These are phyloP conservation scores for Plasmopara muralis DNA, from an alignment of 352 stramenopile species.

Conservation along the genomic window DNA sequence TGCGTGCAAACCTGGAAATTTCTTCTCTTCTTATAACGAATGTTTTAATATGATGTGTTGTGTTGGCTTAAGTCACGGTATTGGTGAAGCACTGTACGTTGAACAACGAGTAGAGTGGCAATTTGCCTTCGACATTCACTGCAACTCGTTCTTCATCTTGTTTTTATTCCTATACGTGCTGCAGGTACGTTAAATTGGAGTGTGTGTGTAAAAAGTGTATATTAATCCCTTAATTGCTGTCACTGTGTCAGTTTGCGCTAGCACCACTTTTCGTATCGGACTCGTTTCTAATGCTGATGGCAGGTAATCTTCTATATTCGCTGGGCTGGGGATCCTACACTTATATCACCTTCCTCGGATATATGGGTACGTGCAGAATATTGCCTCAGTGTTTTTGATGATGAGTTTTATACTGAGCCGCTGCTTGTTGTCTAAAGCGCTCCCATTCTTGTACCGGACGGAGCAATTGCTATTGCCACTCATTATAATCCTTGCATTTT, in stretches of 20 bases:
- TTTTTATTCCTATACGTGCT: constrained; percentile 95
- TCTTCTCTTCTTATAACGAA: constrained; percentile 1
- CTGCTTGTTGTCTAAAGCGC: constrained; percentile 28
- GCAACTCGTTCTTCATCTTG: constrained; percentile 97
- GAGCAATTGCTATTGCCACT: constrained; percentile 87
- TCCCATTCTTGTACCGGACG: constrained; percentile 87
- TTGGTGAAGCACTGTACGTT: constrained; percentile 83
- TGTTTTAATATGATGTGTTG: background rate
- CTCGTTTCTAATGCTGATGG: constrained; percentile 84
- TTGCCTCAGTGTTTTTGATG: background rate
- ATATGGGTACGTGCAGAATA: constrained; percentile 62
- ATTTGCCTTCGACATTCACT: constrained; percentile 99
- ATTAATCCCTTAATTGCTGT: background rate
- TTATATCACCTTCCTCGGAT: constrained; percentile 98
- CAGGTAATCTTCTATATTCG: constrained; percentile 93
- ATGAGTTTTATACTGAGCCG: constrained; percentile 1
- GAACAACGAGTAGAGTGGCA: constrained; percentile 98
- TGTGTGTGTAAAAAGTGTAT: background rate
- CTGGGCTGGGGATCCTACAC: constrained; percentile 93
- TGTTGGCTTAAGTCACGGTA: constrained; percentile 34
- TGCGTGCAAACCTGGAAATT: constrained; percentile 17
- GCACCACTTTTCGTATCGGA: constrained; percentile 89
- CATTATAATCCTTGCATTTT: constrained; percentile 62
- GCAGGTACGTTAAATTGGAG: constrained; percentile 34
- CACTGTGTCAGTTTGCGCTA: constrained; percentile 88